These are phyloP conservation scores for Powellomyces hirtus DNA, from an alignment of 192 early-diverging fungal genomes.

Conservation along the genomic window DNA sequence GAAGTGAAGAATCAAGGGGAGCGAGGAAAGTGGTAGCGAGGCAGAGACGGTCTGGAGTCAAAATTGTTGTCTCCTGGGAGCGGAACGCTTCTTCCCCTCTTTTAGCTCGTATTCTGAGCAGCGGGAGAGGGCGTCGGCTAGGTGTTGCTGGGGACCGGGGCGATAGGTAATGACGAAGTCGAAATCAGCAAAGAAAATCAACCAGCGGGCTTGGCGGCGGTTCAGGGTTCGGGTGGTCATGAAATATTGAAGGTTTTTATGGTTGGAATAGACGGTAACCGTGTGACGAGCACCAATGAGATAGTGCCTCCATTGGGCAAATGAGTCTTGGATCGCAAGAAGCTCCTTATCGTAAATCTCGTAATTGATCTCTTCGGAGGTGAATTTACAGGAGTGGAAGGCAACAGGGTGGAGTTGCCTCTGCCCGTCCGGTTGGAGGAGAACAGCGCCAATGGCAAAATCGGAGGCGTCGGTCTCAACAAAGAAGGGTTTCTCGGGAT, in stretches of 20 bases:
- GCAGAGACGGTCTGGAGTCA: neutral
- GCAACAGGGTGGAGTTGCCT: neutral
- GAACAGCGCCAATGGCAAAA: neutral
- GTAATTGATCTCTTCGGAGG: constrained; percentile 33
- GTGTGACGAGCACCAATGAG: constrained; percentile 22
- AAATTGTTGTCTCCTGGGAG: neutral
- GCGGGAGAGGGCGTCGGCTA: neutral
- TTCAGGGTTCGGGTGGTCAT: constrained; percentile 22
- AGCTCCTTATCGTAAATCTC: constrained; percentile 40
- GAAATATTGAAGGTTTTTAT: constrained; percentile 44
- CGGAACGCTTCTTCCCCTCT: neutral
- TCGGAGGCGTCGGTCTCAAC: no score
- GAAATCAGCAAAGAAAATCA: neutral
- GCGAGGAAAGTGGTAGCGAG: neutral
- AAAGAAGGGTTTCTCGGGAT: no score
- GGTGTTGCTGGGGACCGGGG: neutral
- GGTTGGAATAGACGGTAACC: constrained; percentile 39
- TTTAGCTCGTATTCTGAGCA: neutral
- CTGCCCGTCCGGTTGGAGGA: neutral
- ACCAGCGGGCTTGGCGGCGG: constrained; percentile 34
- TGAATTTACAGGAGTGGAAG: neutral
- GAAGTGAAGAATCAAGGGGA: neutral
- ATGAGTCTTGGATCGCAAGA: constrained; percentile 38
- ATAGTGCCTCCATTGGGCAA: constrained; percentile 37
- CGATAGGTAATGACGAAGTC: neutral